Percentiles rank a stretch among this genome's conserved stretches.
Conservation (phyloP, 345 rosid genomes). For the Euphorbia tirucalli region DNA sequence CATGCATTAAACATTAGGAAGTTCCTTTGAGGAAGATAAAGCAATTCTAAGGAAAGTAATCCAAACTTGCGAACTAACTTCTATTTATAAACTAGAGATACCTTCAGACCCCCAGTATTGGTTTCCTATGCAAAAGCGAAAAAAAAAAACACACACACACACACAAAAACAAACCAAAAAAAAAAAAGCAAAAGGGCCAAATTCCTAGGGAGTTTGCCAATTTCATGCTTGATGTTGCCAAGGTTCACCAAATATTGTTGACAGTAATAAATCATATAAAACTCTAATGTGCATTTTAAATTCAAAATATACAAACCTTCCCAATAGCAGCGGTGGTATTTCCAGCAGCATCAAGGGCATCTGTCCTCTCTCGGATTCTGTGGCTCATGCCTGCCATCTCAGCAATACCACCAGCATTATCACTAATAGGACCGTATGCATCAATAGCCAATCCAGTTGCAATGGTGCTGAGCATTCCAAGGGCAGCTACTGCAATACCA, state of each 20-base stretch:
- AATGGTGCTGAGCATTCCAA: conserved; percentile 83
- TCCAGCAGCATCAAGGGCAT: conserved; percentile 88
- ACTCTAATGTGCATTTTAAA: background rate
- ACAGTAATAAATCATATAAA: background rate
- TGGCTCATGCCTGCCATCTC: conserved; percentile 94
- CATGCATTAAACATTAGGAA: too few relatives aligned
- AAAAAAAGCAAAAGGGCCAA: too few relatives aligned
- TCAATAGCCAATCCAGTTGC: conserved; percentile 83
- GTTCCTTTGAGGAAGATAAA: too few relatives aligned
- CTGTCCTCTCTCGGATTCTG: conserved; percentile 75
- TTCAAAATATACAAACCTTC: conserved; percentile 40
- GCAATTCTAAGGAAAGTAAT: too few relatives aligned
- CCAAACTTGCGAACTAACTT: too few relatives aligned
- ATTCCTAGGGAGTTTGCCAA: too few relatives aligned
- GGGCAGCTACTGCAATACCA: conserved; percentile 77
- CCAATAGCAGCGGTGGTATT: conserved; percentile 87
- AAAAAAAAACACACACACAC: too few relatives aligned
- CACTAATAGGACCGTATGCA: conserved; percentile 86
- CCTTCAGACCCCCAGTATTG: too few relatives aligned
- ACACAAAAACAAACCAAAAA: too few relatives aligned
- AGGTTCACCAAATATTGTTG: background rate
- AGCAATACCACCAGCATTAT: conserved; percentile 82
- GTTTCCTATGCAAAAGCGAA: too few relatives aligned
- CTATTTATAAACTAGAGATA: too few relatives aligned
- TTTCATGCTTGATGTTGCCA: too few relatives aligned